A percentile compares a stretch with the other conserved stretches of the same genome.
Evolutionary conservation across 805 yeast species (phyloP).

Genomic region (Zygosaccharomyces kombuchaensis): DNA sequence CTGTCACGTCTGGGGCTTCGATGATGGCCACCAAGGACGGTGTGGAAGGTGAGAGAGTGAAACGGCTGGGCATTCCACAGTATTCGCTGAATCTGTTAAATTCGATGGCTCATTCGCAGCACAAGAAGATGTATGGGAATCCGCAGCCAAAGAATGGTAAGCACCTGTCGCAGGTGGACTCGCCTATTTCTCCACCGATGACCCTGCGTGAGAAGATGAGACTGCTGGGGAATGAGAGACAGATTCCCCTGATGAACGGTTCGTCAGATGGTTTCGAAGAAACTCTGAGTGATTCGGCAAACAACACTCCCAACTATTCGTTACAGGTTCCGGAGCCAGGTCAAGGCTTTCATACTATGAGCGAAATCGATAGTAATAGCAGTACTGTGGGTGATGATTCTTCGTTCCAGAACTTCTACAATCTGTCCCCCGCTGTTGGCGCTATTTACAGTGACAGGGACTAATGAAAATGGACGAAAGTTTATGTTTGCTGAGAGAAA

Average conservation of each 20-base stretch:
- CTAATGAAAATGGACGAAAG: not conserved
- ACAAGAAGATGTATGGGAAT: constrained; percentile 10
- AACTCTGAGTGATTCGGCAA: constrained; percentile 3
- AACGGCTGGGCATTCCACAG: constrained; percentile 41
- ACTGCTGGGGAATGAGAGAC: constrained; percentile 36
- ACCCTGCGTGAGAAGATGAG: constrained; percentile 44
- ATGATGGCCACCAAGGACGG: constrained; percentile 75
- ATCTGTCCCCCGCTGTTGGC: constrained; percentile 18
- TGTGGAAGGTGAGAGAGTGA: constrained; percentile 56
- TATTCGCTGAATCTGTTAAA: constrained; percentile 38
- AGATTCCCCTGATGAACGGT: constrained; percentile 5
- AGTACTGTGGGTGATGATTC: constrained; percentile 32
- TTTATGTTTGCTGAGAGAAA: not conserved
- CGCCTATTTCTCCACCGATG: constrained; percentile 38
- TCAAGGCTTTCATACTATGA: constrained; percentile 3
- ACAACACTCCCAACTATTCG: constrained; percentile 2
- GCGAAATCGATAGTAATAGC: constrained; percentile 26
- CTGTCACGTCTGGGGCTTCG: constrained; percentile 63
- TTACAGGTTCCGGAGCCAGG: constrained; percentile 5
- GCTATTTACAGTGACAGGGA: constrained; percentile 10
- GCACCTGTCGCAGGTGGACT: constrained; percentile 8
- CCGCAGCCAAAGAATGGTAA: constrained; percentile 3
- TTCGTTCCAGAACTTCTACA: constrained; percentile 18
- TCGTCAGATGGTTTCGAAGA: constrained; percentile 10
- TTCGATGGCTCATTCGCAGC: constrained; percentile 30